These are phyloP conservation scores for Fremontodendron californicum DNA, from an alignment of 345 rosid genomes.

Conservation along the genomic window DNA sequence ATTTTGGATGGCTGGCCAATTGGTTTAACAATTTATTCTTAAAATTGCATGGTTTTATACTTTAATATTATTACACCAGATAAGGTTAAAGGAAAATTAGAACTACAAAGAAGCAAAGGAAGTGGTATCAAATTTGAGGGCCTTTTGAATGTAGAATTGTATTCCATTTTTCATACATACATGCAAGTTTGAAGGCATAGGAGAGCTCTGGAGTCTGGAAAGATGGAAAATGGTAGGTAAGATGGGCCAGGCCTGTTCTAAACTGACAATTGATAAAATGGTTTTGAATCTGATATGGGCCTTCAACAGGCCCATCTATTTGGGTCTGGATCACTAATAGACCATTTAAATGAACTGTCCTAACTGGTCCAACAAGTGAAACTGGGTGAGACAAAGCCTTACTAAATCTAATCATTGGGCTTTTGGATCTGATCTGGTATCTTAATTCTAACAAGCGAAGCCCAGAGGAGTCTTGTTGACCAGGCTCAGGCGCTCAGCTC, in stretches of 20 bases:
- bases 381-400: neutral
- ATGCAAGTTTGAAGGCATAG: no score
- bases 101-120: neutral
- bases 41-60: neutral
- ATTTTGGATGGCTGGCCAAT: neutral
- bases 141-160: neutral
- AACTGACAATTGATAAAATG: neutral
- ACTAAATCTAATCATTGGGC: neutral
- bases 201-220: no score
- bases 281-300: neutral
- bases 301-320: no score
- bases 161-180: neutral
- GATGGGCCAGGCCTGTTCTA: neutral
- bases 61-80: neutral
- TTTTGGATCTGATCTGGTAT: neutral
- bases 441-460: neutral
- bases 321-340: neutral
- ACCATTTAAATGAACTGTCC: neutral
- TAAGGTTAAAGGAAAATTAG: neutral
- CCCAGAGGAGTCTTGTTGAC: neutral
- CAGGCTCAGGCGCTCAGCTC: neutral
- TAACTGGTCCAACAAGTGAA: neutral
- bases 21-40: neutral
- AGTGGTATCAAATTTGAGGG: neutral
- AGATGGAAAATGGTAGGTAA: no score